These are phyloP conservation scores for Salix dunnii DNA, from an alignment of 345 rosid genomes.

Conservation along the genomic window DNA sequence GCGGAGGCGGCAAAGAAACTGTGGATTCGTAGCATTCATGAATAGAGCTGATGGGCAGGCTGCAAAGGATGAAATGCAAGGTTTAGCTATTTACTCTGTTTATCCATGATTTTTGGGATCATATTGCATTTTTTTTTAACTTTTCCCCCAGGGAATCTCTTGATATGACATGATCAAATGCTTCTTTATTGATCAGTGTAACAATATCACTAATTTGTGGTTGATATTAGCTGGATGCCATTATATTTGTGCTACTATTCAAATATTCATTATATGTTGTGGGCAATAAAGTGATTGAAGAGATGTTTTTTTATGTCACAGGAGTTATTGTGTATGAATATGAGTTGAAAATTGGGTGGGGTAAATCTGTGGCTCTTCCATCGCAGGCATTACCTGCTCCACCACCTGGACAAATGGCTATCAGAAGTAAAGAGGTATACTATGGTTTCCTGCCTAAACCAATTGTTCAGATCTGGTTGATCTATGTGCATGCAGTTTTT, in stretches of 20 bases:
- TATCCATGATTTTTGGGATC: neutral
- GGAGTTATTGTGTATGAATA: conserved; percentile 95
- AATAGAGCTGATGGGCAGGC: conserved; percentile 97
- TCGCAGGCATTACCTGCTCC: conserved; percentile 99
- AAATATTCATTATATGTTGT: neutral
- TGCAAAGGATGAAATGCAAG: conserved; percentile 99
- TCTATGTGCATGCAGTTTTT: neutral
- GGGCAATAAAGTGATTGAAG: neutral
- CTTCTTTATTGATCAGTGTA: neutral
- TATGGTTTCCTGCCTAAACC: conserved; percentile 3
- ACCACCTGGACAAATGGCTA: conserved; percentile 99
- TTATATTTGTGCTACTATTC: neutral
- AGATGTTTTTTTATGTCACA: conserved; percentile 28
- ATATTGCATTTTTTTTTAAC: neutral
- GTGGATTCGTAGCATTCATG: conserved; percentile 99
- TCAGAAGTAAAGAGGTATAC: conserved; percentile 95
- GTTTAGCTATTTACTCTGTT: conserved; percentile 28
- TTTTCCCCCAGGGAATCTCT: neutral
- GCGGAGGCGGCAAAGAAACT: conserved; percentile 84
- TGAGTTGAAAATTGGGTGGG: conserved; percentile 98
- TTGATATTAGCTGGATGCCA: neutral
- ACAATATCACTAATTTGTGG: neutral
- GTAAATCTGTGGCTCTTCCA: conserved; percentile 98
- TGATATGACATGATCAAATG: neutral
- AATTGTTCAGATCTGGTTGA: neutral